Conservation (phyloP, 257 asterid species). For the Gentiana macrophylla region DNA sequence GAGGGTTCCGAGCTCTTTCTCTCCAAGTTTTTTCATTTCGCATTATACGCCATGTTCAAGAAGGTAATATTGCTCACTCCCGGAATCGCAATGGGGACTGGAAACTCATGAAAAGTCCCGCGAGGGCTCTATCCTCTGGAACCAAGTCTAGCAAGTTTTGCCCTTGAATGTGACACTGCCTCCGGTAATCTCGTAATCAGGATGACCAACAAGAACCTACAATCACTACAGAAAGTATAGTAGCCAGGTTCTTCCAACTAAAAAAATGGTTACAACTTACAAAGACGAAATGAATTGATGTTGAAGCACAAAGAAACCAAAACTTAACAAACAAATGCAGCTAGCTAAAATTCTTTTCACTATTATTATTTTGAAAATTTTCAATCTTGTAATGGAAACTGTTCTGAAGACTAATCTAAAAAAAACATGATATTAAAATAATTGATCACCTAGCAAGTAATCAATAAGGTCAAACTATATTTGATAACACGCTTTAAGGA, state of each 20-base stretch:
- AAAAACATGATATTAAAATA: too few species aligned
- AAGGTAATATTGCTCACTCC: constrained; percentile 95
- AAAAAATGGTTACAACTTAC: neutral
- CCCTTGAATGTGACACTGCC: constrained; percentile 83
- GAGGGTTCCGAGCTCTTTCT: constrained; percentile 89
- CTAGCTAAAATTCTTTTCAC: too few species aligned
- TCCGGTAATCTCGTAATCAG: constrained; percentile 88
- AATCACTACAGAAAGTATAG: constrained; percentile 14
- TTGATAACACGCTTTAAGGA: too few species aligned
- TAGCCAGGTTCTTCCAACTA: neutral
- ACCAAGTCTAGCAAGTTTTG: constrained; percentile 83
- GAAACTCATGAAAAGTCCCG: constrained; percentile 95
- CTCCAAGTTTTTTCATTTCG: constrained; percentile 66
- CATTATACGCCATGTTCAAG: constrained; percentile 95
- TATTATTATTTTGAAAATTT: too few species aligned
- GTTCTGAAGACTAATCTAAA: too few species aligned
- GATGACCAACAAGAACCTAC: constrained; percentile 98
- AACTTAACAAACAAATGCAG: too few species aligned
- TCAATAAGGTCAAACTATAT: too few species aligned
- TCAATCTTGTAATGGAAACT: too few species aligned
- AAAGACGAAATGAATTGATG: neutral
- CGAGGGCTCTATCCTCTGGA: constrained; percentile 91
- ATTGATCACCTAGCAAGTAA: too few species aligned
- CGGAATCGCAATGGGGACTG: constrained; percentile 95
- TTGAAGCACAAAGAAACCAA: neutral